Conservation (phyloP, 805 yeast genomes). For the Limtongia smithiae region DNA sequence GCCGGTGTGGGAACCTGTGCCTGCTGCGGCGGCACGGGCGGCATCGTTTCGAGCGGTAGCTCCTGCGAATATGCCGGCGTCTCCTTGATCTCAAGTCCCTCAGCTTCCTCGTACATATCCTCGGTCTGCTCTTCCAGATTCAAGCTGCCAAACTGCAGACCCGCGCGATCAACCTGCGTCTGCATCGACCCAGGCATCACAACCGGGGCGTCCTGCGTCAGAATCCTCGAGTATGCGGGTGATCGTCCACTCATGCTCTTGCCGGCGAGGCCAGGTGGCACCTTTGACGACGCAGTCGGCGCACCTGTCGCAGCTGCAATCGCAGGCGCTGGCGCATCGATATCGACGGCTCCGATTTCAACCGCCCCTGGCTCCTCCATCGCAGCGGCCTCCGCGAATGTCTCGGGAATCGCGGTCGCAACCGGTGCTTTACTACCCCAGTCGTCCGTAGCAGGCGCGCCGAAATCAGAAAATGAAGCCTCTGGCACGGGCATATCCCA, state of each 20-base stretch:
- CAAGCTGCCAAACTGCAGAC: slow-evolving; percentile 63
- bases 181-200: slow-evolving; percentile 52
- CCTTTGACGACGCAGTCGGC: slow-evolving; percentile 27
- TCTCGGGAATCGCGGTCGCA: background rate
- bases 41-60: background rate
- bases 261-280: slow-evolving; percentile 27
- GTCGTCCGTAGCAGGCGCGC: slow-evolving; percentile 3
- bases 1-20: slow-evolving; percentile 13
- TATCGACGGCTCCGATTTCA: slow-evolving; percentile 31
- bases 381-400: slow-evolving; percentile 14
- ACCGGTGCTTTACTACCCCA: slow-evolving; percentile 7
- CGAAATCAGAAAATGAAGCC: background rate
- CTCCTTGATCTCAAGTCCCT: slow-evolving; percentile 5
- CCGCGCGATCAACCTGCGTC: slow-evolving; percentile 48
- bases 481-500: slow-evolving; percentile 3
- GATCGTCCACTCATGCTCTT: slow-evolving; percentile 20
- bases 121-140: slow-evolving; percentile 35
- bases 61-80: slow-evolving; percentile 8
- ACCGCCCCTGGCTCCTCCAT: slow-evolving; percentile 30
- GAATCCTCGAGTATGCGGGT: slow-evolving; percentile 37
- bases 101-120: slow-evolving; percentile 9
- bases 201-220: slow-evolving; percentile 46
- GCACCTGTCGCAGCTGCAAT: background rate
- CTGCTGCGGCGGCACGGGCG: background rate
- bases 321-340: slow-evolving; percentile 13